phyloP scores from a whole-genome alignment of 345 rosid species.

The Physaria fendleri region DNA sequence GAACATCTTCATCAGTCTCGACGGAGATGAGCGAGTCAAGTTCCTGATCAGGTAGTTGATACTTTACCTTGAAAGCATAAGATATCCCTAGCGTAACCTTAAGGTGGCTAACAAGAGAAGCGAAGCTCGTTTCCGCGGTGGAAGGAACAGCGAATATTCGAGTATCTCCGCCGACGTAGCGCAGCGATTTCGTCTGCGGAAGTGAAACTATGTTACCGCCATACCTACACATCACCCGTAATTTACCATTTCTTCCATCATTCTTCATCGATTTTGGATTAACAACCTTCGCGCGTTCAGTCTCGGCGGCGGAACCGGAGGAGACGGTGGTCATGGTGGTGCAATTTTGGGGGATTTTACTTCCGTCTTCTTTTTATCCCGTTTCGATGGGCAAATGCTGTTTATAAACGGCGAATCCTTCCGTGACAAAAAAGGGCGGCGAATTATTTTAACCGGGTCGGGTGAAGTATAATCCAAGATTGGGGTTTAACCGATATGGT shows the following conservation, averaged over 20 bases:
- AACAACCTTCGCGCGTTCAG: constrained; percentile 12
- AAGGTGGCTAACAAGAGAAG: constrained; percentile 35
- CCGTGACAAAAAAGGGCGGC: constrained; percentile 29
- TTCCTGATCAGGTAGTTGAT: constrained; percentile 61
- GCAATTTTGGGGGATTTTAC: background rate
- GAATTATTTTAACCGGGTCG: background rate
- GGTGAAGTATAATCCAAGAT: background rate
- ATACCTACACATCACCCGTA: constrained; percentile 81
- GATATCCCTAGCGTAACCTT: constrained; percentile 31
- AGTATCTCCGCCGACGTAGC: constrained; percentile 56
- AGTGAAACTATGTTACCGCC: constrained; percentile 57
- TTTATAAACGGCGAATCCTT: constrained; percentile 8
- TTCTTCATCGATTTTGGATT: background rate
- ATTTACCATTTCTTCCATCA: constrained; percentile 25
- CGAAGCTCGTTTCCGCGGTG: constrained; percentile 15
- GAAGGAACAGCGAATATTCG: constrained; percentile 40
- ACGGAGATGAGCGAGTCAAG: constrained; percentile 57
- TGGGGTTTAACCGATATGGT: background rate
- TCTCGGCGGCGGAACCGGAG: constrained; percentile 13
- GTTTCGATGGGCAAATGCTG: constrained; percentile 9
- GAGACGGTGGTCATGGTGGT: constrained; percentile 26
- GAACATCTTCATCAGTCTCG: constrained; percentile 55
- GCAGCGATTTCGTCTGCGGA: constrained; percentile 46
- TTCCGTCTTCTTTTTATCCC: background rate
- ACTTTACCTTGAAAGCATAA: constrained; percentile 40